Evolutionary conservation across 805 yeast species (phyloP), one percentile per base, ranked within the genome.

Genomic region (Yamadazyma phyllophila): DNA sequence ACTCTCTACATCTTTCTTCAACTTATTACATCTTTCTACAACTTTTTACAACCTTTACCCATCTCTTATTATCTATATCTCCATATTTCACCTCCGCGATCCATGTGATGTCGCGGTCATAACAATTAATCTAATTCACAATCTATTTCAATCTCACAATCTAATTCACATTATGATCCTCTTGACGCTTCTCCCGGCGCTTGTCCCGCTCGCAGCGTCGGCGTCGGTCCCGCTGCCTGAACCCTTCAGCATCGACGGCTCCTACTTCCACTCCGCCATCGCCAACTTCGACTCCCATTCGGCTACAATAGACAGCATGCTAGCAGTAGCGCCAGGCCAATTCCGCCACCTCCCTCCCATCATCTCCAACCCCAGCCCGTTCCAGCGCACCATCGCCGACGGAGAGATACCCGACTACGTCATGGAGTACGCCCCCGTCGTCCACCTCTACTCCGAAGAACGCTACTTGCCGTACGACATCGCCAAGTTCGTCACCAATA

Each of bases 381-480:
- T 59, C 26, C 56, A 80, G 44, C 58, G 73, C 24, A 69, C 77
- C 1, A 45, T 81, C 11, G 48, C 55, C 13, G 63, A 67, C 36
- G 87, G 88, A 0, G 80, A 78, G 41, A 73, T 86, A 2, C 95
- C 94, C 0, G 60, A 61, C 7, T 86, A 80, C 61, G 84, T 82
- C 1, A 51, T 80, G 2, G 83, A 84, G 36, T 74, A 76, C 58
- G 80, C 86, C 3, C 98, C 99, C 0, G 66, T 83, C 43, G 91
- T 92, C 2, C 88, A 88, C 59, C 70, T 92, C 9, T 91, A 92
- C 67, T 82, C 95, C 1, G 99, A 92, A 59, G 99, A 92, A 57
- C 65, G 72, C 44, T 92, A 91, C 59, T 69, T 85, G 53, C 96
- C 99, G 0, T 88, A 88, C 55, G 95, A 89, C 57, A 75, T 90